A percentile compares a stretch with the other conserved stretches of the same genome.
phyloP scores from a whole-genome alignment of 2,329 filamentous ascomycete species.

The Aspergillus brasiliensis region DNA sequence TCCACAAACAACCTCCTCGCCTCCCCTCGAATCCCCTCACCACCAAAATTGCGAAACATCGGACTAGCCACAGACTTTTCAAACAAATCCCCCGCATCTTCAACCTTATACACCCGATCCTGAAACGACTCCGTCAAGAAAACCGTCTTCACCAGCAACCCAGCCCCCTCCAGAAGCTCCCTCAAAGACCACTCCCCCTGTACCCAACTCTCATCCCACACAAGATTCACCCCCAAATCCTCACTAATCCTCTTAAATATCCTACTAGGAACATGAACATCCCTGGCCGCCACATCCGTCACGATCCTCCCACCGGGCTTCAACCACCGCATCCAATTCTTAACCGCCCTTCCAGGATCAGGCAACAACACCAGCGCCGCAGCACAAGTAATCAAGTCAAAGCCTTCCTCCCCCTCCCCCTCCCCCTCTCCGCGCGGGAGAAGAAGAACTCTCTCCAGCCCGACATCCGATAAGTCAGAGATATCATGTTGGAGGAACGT shows the following conservation, averaged over 20 bases:
- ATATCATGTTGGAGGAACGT: slow-evolving; percentile 9
- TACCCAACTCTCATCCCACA: slow-evolving; percentile 13
- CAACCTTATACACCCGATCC: neutral
- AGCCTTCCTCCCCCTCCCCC: slow-evolving; percentile 3
- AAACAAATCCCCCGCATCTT: neutral
- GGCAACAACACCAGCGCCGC: slow-evolving; percentile 9
- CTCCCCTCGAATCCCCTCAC: neutral
- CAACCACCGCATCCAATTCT: slow-evolving; percentile 5
- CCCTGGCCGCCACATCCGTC: slow-evolving; percentile 7
- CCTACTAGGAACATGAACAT: slow-evolving; percentile 9
- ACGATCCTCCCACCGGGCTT: slow-evolving; percentile 6
- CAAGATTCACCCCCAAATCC: neutral
- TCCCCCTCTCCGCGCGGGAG: too few species aligned
- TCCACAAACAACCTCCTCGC: slow-evolving; percentile 6
- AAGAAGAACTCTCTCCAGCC: neutral
- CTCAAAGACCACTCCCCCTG: neutral
- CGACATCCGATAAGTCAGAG: neutral
- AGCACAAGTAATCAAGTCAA: slow-evolving; percentile 11
- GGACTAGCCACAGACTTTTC: slow-evolving; percentile 6
- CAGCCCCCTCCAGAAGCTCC: neutral
- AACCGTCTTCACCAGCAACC: neutral
- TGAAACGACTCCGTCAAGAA: slow-evolving; percentile 5
- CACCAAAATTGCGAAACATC: slow-evolving; percentile 10
- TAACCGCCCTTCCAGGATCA: neutral
- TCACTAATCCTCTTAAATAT: neutral